Conservation (phyloP, 371 early-diverging fungal genomes). For the Coemansia sp. region DNA sequence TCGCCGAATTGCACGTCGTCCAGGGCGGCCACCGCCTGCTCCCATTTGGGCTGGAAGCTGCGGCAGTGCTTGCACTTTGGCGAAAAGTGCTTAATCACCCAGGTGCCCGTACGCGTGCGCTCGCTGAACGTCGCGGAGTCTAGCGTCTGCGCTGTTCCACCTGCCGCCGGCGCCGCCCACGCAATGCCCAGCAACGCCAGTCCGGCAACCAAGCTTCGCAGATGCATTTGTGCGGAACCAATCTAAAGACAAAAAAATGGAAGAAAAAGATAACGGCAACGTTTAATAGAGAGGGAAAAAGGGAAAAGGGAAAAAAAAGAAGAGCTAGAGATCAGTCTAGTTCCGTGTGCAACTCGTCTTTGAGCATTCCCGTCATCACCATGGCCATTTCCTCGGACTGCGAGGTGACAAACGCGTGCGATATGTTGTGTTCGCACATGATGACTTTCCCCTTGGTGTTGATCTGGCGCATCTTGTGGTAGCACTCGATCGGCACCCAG, state of each 20-base stretch:
- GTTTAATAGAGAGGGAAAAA: too few relatives aligned
- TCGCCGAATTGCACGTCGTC: slow-evolving; percentile 67
- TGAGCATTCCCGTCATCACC: slow-evolving; percentile 25
- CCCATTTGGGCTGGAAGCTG: slow-evolving; percentile 48
- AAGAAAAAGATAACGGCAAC: too few relatives aligned
- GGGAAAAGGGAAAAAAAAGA: slow-evolving; percentile 52
- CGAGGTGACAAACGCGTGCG: slow-evolving; percentile 70
- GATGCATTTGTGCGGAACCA: background rate
- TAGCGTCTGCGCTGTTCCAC: background rate
- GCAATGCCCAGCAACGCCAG: background rate
- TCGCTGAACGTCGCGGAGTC: slow-evolving; percentile 1
- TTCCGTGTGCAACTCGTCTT: slow-evolving; percentile 23
- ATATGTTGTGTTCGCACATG: slow-evolving; percentile 66
- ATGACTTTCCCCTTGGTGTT: slow-evolving; percentile 64
- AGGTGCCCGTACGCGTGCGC: slow-evolving; percentile 18
- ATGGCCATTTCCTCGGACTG: slow-evolving; percentile 40
- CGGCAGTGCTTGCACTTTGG: slow-evolving; percentile 41
- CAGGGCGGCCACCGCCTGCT: slow-evolving; percentile 21
- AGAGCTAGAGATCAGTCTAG: slow-evolving; percentile 5
- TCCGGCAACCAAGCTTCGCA: background rate
- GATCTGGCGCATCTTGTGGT: slow-evolving; percentile 62
- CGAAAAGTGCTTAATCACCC: slow-evolving; percentile 43
- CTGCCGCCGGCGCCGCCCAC: background rate
- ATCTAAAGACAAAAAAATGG: too few relatives aligned
- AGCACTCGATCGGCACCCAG: slow-evolving; percentile 78